Base-by-base conservation (phyloP, 257 asterid genomes). In the Capsicum pubescens region DNA sequence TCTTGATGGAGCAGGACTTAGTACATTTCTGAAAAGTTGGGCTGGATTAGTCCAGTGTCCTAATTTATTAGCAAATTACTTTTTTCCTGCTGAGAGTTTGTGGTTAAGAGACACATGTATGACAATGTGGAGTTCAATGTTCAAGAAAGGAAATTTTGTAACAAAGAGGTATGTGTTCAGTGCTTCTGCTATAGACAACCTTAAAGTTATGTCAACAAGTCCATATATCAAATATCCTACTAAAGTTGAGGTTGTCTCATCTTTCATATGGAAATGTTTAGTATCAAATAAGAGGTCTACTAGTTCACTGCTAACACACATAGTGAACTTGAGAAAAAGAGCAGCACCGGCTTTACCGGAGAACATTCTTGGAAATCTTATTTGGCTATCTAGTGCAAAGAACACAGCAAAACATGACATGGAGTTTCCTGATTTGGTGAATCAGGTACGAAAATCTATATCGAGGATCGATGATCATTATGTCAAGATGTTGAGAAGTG, bases 231-330 rank as follows among this genome's bases (percentile, higher is more conserved):
- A 59, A 12, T 55, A 57, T 80, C 90, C 93, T 1, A 93, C 93
- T 3, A 91, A 91, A 0, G 93, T 93, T 8, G 97, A 91, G 92
- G 83, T 92, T 9, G 90, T 93, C 83, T 93, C 98, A 0, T 93
- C 93, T 55, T 92, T 93, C 85, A 86, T 95, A 54, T 95, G 95
- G 97, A 92, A 90, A 50, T 80, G 57, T 71, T 84, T 86, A 46
- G 88, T 90, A 86, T 50, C 60, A 58, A 83, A 72, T 72, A 72
- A 35, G 39, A 88, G 79, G 44, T 85, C 87, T 66, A 50, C 87
- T 70, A 50, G 21, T 50, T 92, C 97, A 58, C 67, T 93, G 63
- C 57, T 93, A 21, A 91, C 98, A 13, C 98, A 95, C 83, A 16
- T 95, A 0, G 96, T 95, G 12, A 92, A 90, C 83, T 84, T 93